Evolutionary conservation across 2,329 filamentous ascomycete species (phyloP), one percentile per base, ranked within the genome.

Genomic region (Venturia aucupariae): DNA sequence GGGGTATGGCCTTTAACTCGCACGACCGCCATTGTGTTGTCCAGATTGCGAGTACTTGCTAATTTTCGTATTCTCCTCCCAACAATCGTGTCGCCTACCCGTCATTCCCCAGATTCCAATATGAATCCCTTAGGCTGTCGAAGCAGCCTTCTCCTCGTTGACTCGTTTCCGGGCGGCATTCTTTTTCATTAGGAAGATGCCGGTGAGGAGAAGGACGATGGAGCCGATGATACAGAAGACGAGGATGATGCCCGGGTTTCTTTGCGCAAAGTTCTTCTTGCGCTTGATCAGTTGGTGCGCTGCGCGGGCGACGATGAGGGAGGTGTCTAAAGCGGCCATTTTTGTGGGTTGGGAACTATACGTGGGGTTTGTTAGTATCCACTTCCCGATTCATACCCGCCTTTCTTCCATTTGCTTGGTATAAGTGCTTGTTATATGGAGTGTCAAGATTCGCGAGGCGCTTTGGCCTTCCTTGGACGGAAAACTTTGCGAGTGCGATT

Each of bases 181-280:
- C 70, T 73, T 76, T 67, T 80, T 78, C 67, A 78, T 78, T 67
- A 82, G 69, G 71, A 82, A 80, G 48, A 87, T 76, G 61, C 71
- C 69, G 64, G 80, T 67, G 60, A 87, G 71, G 32, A 83, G 79
- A 66, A 80, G 64, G 46, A 67, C 78, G 68, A 87, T 81, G 66
- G 84, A 69, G 70, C 82, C 82, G 72, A 86, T 77, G 69, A 87
- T 84, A 73, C 76, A 79, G 74, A 87, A 85, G 65, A 87, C 85
- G 68, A 86, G 76, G 61, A 87, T 78, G 67, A 86, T 83, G 73
- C 85, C 85, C 55, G 81, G 79, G 70, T 87, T 82, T 39, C 74
- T 70, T 66, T 74, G 69, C 30, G 84, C 83, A 81, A 82, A 87
- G 78, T 86, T 32, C 13, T 48, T 63, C 46, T 55, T 63, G 42